Evolutionary conservation across 768 basidiomycete species (phyloP).

Genomic region (Termitomyces sp.): DNA sequence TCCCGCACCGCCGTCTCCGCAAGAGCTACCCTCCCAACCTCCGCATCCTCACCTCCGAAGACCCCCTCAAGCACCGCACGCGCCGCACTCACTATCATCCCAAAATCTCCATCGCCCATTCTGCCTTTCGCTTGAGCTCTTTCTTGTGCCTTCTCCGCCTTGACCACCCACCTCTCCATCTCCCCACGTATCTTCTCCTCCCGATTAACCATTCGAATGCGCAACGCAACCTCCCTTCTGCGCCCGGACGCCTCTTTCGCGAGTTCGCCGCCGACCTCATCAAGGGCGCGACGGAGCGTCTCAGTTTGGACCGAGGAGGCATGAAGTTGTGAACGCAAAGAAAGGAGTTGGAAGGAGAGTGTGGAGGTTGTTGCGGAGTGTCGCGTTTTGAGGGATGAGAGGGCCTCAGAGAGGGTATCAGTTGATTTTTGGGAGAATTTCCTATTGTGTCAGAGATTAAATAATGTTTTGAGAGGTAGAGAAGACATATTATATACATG

Average conservation of each 20-base stretch:
- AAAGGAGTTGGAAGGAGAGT: slow-evolving; percentile 42
- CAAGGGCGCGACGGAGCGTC: slow-evolving; percentile 53
- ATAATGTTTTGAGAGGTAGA: background rate
- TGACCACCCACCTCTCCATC: slow-evolving; percentile 50
- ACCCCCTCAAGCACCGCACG: slow-evolving; percentile 18
- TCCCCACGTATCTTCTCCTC: slow-evolving; percentile 56
- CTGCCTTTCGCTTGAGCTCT: slow-evolving; percentile 3
- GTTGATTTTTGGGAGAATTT: slow-evolving; percentile 78
- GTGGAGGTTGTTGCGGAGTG: slow-evolving; percentile 59
- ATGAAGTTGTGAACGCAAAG: slow-evolving; percentile 36
- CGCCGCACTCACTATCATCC: slow-evolving; percentile 18
- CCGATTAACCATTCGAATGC: slow-evolving; percentile 56
- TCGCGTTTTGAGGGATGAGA: slow-evolving; percentile 52
- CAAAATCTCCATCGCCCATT: slow-evolving; percentile 7
- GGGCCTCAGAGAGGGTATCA: slow-evolving; percentile 54
- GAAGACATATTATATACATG: slow-evolving; percentile 47
- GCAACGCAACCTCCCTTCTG: slow-evolving; percentile 59
- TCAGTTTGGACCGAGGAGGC: slow-evolving; percentile 37
- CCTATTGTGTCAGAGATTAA: slow-evolving; percentile 32
- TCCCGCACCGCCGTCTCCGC: slow-evolving; percentile 44
- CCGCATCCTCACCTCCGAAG: slow-evolving; percentile 28
- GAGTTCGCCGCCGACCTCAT: slow-evolving; percentile 66
- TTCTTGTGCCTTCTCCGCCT: slow-evolving; percentile 36
- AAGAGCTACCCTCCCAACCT: slow-evolving; percentile 44
- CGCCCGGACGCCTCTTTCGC: slow-evolving; percentile 69